Evolutionary conservation across 495 filamentous ascomycete genomes (phyloP).

Genomic region (Tricharina praecox): DNA sequence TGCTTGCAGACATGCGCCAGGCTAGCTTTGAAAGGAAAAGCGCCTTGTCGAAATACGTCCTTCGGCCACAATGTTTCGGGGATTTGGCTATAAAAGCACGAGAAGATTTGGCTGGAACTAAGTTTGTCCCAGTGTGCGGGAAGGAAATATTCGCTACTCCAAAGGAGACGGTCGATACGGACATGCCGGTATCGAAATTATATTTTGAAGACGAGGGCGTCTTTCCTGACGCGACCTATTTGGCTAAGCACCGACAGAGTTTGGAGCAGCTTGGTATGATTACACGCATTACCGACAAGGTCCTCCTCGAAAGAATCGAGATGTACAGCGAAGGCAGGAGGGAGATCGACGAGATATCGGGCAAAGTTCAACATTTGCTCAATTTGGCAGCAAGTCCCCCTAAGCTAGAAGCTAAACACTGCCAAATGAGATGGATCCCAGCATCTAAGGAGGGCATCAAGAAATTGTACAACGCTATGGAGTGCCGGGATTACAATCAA

Average conservation of each 20-base stretch:
- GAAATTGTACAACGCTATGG: conserved; percentile 11
- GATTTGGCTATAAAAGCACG: no score
- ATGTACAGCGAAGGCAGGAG: conserved; percentile 8
- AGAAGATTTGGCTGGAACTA: conserved; percentile 4
- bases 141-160: conserved; percentile 5
- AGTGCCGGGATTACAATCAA: conserved; percentile 11
- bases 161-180: conserved; percentile 5
- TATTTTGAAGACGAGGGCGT: conserved; percentile 19
- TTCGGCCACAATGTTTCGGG: conserved; percentile 8
- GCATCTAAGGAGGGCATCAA: conserved; percentile 2
- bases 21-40: conserved; percentile 9
- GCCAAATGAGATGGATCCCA: conserved; percentile 15
- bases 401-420: background rate
- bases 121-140: conserved; percentile 21
- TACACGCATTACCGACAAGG: background rate
- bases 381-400: background rate
- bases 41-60: conserved; percentile 12
- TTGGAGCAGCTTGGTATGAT: conserved; percentile 11
- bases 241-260: background rate
- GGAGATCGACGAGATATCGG: background rate
- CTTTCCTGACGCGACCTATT: conserved; percentile 6
- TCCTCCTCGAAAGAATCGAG: conserved; percentile 14
- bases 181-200: background rate
- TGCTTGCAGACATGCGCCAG: conserved; percentile 9
- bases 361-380: background rate